Evolutionary conservation across 1,284 basidiomycete species (phyloP), one percentile per base, ranked within the genome.

Genomic region (Rhodotorula sp.): DNA sequence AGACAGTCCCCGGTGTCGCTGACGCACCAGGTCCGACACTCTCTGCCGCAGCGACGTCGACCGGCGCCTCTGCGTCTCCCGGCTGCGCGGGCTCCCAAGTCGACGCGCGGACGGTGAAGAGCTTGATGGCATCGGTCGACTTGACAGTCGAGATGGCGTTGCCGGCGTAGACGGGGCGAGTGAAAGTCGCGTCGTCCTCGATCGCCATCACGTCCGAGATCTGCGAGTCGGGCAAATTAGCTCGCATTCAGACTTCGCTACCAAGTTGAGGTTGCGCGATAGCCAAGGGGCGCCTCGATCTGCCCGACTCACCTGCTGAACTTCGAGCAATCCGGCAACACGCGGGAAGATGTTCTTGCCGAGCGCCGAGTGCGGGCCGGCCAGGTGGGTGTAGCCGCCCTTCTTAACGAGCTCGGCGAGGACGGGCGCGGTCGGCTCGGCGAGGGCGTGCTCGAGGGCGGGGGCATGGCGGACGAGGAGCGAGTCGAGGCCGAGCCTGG

Each of bases 131-230:
- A 80, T 94, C 85, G 72, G 80, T 82, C 48, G 87, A 91, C 77
- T 90, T 89, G 77, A 99, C 89, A 59, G 94, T 97, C 48, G 94
- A 87, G 74, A 99, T 93, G 60, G 97, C 97, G 81, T 99, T 99
- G 62, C 97, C 97, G 62, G 97, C 97, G 80, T 99, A 99, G 81
- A 99, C 97, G 58, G 93, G 94, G 58, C 96, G 91, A 14, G 91
- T 88, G 82, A 97, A 98, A 88, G 80, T 87, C 80, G 90, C 89
- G 62, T 89, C 88, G 4, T 84, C 79, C 79, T 97, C 90, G 78
- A 98, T 89, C 60, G 88, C 87, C 79, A 97, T 92, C 77, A 99
- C 89, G 83, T 99, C 97, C 64, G 94, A 94, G 74, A 99, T 88
- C 77, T 84, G 80, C 80, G n/a, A 13, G 7, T 23, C 13, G 25